Conservation (phyloP, 2,329 filamentous ascomycete species). For the Talaromyces funiculosus region DNA sequence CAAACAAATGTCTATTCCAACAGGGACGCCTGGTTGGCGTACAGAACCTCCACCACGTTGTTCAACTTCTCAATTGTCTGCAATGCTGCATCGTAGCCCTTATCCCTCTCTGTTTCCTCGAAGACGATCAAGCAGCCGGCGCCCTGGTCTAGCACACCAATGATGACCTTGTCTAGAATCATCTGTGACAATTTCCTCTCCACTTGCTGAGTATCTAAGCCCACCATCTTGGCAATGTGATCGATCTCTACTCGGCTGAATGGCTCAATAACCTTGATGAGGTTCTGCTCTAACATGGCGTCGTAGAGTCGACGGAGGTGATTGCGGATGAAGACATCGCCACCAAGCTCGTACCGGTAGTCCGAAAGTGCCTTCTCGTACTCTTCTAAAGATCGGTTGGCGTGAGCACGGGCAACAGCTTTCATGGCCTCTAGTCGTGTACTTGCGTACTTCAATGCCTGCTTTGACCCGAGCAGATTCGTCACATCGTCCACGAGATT, state of each 20-base stretch:
- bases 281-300: slow-evolving; percentile 97
- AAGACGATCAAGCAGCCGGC: slow-evolving; percentile 96
- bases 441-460: slow-evolving; percentile 91
- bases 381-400: slow-evolving; percentile 91
- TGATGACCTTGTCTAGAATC: slow-evolving; percentile 98
- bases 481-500: slow-evolving; percentile 96
- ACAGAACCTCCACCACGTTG: slow-evolving; percentile 94
- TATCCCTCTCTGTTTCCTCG: slow-evolving; percentile 88
- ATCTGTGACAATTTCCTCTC: slow-evolving; percentile 98
- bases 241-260: slow-evolving; percentile 96
- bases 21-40: slow-evolving; percentile 94
- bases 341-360: slow-evolving; percentile 89
- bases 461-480: slow-evolving; percentile 89
- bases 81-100: slow-evolving; percentile 88
- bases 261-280: slow-evolving; percentile 99
- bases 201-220: slow-evolving; percentile 90
- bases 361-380: slow-evolving; percentile 88
- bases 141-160: slow-evolving; percentile 93
- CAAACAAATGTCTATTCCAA: slow-evolving; percentile 61
- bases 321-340: slow-evolving; percentile 93
- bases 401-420: slow-evolving; percentile 90
- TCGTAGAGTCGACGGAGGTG: slow-evolving; percentile 95
- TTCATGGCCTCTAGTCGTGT: slow-evolving; percentile 99
- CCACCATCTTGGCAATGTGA: slow-evolving; percentile 96
- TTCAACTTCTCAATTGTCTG: slow-evolving; percentile 95